These are phyloP conservation scores for Mitragyna speciosa DNA, from an alignment of 257 asterid genomes.

Conservation along the genomic window DNA sequence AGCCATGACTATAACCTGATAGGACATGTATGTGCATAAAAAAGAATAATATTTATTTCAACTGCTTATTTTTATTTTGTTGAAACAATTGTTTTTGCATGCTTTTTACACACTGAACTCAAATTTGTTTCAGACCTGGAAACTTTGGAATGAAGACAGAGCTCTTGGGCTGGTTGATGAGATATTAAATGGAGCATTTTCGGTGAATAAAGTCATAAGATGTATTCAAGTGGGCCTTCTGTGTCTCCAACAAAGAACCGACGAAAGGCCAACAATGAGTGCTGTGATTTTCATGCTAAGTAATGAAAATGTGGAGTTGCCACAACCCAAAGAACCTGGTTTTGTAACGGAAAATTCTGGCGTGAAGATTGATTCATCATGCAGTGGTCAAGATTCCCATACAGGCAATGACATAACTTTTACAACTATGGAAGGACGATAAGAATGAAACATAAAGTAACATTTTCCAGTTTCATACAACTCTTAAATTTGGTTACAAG, in stretches of 20 bases:
- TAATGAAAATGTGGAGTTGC: conserved; percentile 23
- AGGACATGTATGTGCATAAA: conserved; percentile 25
- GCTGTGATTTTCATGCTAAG: conserved; percentile 35
- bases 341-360: conserved; percentile 1
- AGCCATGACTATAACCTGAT: conserved; percentile 29
- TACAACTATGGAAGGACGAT: conserved; percentile 11
- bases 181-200: conserved; percentile 20
- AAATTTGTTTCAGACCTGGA: conserved; percentile 51
- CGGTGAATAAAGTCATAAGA: conserved; percentile 30
- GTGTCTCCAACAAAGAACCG: conserved; percentile 54
- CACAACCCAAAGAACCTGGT: conserved; percentile 17
- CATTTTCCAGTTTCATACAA: too few relatives aligned
- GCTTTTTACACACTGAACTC: background rate
- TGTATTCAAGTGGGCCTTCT: conserved; percentile 57
- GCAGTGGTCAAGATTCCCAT: background rate
- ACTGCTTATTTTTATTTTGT: background rate
- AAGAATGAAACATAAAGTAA: background rate
- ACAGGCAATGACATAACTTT: background rate
- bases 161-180: conserved; percentile 43
- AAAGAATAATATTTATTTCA: background rate
- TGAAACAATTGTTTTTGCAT: background rate
- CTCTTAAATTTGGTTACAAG: too few relatives aligned
- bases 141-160: conserved; percentile 51
- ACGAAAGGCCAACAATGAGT: conserved; percentile 50
- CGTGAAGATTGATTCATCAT: background rate